A percentile compares a stretch with the other conserved stretches of the same genome.
These are phyloP conservation scores for Aspergillus incahuasiensis DNA, from an alignment of 495 filamentous ascomycete genomes.

Conservation along the genomic window DNA sequence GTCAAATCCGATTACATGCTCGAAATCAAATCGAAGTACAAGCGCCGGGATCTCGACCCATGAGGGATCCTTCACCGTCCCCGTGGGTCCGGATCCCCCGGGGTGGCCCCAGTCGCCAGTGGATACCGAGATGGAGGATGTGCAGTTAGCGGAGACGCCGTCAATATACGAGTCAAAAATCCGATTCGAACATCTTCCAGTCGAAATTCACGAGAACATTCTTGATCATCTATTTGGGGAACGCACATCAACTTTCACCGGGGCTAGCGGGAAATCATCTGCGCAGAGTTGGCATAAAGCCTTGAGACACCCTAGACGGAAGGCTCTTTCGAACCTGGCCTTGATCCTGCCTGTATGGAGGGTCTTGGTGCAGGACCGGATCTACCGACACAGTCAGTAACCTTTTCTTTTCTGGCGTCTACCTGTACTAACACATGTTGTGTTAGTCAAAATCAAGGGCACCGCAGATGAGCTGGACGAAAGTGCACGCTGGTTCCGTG, in stretches of 20 bases:
- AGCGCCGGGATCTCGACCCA: constrained; percentile 24
- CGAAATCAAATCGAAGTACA: constrained; percentile 25
- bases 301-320: constrained; percentile 61
- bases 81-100: constrained; percentile 17
- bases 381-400: constrained; percentile 61
- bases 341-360: constrained; percentile 59
- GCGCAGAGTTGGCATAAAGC: constrained; percentile 58
- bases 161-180: constrained; percentile 14
- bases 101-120: constrained; percentile 18
- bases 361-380: constrained; percentile 59
- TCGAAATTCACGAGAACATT: constrained; percentile 68
- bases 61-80: constrained; percentile 17
- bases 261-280: constrained; percentile 39
- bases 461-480: constrained; percentile 53
- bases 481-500: constrained; percentile 52
- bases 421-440: constrained; percentile 4
- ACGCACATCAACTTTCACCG: constrained; percentile 51
- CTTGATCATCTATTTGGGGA: constrained; percentile 66
- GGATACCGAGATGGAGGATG: constrained; percentile 31
- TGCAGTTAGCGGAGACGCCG: constrained; percentile 10
- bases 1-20: constrained; percentile 16
- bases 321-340: constrained; percentile 60
- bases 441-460: constrained; percentile 62
- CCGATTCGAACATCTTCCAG: constrained; percentile 52
- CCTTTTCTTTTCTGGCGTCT: background rate